Percentiles rank a stretch among this genome's conserved stretches.
Conservation (phyloP, 2,329 filamentous ascomycete genomes). For the Phaeoacremonium minimum region DNA sequence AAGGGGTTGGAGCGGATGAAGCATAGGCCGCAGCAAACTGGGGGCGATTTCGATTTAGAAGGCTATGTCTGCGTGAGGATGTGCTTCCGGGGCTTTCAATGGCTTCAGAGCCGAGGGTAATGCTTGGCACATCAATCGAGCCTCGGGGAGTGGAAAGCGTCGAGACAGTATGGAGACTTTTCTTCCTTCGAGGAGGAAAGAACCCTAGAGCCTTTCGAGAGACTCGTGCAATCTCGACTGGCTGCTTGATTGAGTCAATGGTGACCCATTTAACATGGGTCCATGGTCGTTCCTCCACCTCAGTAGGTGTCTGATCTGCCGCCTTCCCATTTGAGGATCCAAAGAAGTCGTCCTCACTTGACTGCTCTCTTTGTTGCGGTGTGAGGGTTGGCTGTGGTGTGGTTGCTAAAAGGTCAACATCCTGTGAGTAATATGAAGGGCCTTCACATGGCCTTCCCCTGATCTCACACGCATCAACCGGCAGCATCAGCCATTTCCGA, state of each 20-base stretch:
- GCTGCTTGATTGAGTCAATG: constrained; percentile 63
- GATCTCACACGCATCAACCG: constrained; percentile 82
- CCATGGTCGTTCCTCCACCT: constrained; percentile 66
- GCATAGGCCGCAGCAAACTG: constrained; percentile 21
- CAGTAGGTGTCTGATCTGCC: constrained; percentile 19
- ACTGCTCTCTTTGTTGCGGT: constrained; percentile 15
- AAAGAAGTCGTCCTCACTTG: constrained; percentile 36
- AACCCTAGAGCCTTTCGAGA: constrained; percentile 79
- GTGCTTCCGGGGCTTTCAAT: constrained; percentile 26
- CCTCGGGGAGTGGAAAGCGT: constrained; percentile 63
- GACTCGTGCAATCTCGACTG: constrained; percentile 82
- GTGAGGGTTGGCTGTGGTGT: constrained; percentile 32
- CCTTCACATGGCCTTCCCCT: constrained; percentile 68
- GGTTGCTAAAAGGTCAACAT: constrained; percentile 46
- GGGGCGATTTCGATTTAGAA: constrained; percentile 30
- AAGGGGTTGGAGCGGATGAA: constrained; percentile 22
- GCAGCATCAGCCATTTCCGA: constrained; percentile 75
- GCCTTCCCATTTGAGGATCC: constrained; percentile 26
- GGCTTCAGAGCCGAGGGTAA: constrained; percentile 28
- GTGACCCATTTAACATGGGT: constrained; percentile 86
- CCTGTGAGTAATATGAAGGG: constrained; percentile 35
- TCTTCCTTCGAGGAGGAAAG: constrained; percentile 86
- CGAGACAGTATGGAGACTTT: constrained; percentile 67
- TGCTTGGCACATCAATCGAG: constrained; percentile 56
- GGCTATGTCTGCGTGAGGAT: constrained; percentile 37